phyloP scores from a whole-genome alignment of 1,139 yeast species.

The Protomyces arabidopsidicola region DNA sequence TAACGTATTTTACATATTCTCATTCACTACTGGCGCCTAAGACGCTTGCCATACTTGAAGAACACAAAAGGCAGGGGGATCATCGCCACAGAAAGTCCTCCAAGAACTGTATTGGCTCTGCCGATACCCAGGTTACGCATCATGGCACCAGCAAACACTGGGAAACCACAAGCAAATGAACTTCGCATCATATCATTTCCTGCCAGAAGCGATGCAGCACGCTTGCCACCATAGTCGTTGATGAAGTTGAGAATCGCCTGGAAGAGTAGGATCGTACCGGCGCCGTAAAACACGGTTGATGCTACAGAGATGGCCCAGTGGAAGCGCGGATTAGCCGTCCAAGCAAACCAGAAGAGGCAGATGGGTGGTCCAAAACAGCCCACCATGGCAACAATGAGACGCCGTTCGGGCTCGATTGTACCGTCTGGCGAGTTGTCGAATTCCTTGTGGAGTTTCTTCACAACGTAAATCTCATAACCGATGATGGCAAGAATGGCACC shows the following conservation, averaged over 20 bases:
- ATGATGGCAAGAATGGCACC: conserved; percentile 36
- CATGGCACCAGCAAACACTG: conserved; percentile 55
- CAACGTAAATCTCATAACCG: conserved; percentile 11
- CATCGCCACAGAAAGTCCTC: conserved; percentile 53
- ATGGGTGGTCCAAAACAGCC: conserved; percentile 65
- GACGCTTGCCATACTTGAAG: conserved; percentile 44
- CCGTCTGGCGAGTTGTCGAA: conserved; percentile 35
- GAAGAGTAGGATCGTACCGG: conserved; percentile 47
- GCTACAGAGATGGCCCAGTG: conserved; percentile 78
- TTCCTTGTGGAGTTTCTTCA: conserved; percentile 5
- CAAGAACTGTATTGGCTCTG: conserved; percentile 39
- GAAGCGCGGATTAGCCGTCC: conserved; percentile 59
- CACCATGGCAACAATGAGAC: conserved; percentile 67
- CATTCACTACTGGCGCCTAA: conserved; percentile 9
- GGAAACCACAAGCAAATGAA: conserved; percentile 57
- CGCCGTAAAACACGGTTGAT: conserved; percentile 74
- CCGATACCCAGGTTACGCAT: conserved; percentile 53
- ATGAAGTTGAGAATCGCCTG: conserved; percentile 53
- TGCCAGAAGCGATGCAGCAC: conserved; percentile 85
- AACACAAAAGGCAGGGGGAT: conserved; percentile 65
- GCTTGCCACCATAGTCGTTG: conserved; percentile 61
- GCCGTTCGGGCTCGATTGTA: conserved; percentile 72
- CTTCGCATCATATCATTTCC: conserved; percentile 53
- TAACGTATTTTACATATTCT: not conserved
- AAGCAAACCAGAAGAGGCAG: conserved; percentile 74